A percentile compares a stretch with the other conserved stretches of the same genome.
Evolutionary conservation across 2,329 filamentous ascomycete genomes (phyloP).

Genomic region (Pleomassaria siparia): DNA sequence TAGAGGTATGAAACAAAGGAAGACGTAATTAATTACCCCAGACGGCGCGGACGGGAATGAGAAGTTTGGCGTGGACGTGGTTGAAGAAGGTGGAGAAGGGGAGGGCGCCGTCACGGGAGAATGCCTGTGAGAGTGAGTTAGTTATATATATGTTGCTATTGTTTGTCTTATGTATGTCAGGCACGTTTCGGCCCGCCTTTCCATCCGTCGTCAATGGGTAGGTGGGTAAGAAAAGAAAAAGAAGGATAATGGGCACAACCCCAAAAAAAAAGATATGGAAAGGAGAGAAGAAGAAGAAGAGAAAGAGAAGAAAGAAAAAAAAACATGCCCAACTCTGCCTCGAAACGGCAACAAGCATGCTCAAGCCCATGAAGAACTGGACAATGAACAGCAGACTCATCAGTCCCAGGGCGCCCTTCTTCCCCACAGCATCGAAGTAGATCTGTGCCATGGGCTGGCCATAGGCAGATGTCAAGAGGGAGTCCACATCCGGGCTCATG

Average conservation of each 20-base stretch:
- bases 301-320: not conserved
- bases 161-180: too few species aligned
- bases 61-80: constrained; percentile 56
- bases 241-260: not conserved
- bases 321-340: constrained; percentile 57
- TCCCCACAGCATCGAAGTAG: constrained; percentile 63
- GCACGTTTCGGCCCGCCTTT: too few species aligned
- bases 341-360: constrained; percentile 59
- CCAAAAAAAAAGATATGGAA: not conserved
- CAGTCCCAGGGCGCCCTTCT: constrained; percentile 59
- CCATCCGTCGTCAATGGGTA: too few species aligned
- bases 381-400: constrained; percentile 62
- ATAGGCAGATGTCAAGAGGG: constrained; percentile 52
- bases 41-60: constrained; percentile 60
- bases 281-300: not conserved
- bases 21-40: constrained; percentile 51
- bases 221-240: too few species aligned
- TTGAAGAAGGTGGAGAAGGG: constrained; percentile 62
- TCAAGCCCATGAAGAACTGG: constrained; percentile 64
- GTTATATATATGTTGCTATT: too few species aligned
- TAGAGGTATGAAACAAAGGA: not conserved
- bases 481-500: constrained; percentile 56
- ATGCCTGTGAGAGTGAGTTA: constrained; percentile 51
- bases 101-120: constrained; percentile 62
- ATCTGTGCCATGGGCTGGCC: constrained; percentile 65